Conservation (phyloP, 257 asterid genomes). For the Hygrophila difformis region DNA sequence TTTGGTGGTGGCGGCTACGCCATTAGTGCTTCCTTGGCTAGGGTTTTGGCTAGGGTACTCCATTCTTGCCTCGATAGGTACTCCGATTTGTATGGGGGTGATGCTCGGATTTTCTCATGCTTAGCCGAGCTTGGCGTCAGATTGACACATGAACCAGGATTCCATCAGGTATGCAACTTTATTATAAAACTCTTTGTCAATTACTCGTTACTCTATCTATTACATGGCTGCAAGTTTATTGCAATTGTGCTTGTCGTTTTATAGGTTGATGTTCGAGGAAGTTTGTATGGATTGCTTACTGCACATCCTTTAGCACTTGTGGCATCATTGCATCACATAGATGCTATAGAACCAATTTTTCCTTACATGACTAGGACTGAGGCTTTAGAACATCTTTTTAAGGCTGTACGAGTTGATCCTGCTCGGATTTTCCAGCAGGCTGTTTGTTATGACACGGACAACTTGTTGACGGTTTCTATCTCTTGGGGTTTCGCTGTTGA, state of each 20-base stretch:
- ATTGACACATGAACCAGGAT: constrained; percentile 61
- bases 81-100: constrained; percentile 70
- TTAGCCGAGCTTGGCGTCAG: constrained; percentile 70
- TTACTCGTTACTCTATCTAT: too few relatives aligned
- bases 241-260: background rate
- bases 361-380: constrained; percentile 47
- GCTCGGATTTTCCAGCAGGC: constrained; percentile 67
- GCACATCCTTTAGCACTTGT: constrained; percentile 67
- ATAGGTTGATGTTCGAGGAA: constrained; percentile 78
- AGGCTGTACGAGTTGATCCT: constrained; percentile 49
- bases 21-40: constrained; percentile 62
- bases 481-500: constrained; percentile 85
- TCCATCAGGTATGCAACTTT: constrained; percentile 66
- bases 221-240: constrained; percentile 1
- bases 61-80: constrained; percentile 68
- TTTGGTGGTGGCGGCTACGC: constrained; percentile 86
- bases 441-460: constrained; percentile 53
- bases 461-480: constrained; percentile 54
- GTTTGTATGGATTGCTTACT: constrained; percentile 60
- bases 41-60: constrained; percentile 51
- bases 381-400: constrained; percentile 54
- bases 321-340: constrained; percentile 79
- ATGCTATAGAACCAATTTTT: constrained; percentile 62
- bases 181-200: too few relatives aligned
- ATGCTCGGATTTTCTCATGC: constrained; percentile 71